Percentiles rank a stretch among this genome's conserved stretches.
Conservation (phyloP, 1,284 basidiomycete genomes). For the Leccinum cinnamomeum region DNA sequence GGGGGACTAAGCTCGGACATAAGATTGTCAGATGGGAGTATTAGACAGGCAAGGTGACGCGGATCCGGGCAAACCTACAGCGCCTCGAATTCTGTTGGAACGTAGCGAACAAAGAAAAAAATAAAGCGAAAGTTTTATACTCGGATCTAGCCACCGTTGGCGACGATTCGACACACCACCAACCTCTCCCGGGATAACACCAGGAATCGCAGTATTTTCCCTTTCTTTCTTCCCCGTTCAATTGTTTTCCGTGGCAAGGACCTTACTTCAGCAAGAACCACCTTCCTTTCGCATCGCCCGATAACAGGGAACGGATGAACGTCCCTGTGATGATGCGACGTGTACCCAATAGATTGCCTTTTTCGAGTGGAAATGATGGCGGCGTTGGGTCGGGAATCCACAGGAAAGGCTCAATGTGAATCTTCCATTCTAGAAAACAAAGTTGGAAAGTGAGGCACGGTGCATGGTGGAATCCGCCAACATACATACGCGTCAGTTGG, state of each 20-base stretch:
- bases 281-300: neutral
- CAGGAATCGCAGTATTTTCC: too few species aligned
- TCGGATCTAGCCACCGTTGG: neutral
- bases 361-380: neutral
- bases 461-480: neutral
- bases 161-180: too few species aligned
- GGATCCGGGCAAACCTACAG: neutral
- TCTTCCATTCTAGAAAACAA: neutral
- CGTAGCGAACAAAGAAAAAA: neutral
- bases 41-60: neutral
- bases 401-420: neutral
- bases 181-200: too few species aligned
- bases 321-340: neutral
- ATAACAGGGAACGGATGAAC: too few species aligned
- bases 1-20: neutral
- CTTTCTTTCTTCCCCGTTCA: too few species aligned
- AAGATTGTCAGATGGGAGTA: neutral
- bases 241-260: too few species aligned
- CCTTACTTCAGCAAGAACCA: too few species aligned
- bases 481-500: neutral
- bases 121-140: neutral
- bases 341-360: neutral
- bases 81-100: neutral
- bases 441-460: neutral
- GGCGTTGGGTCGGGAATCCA: neutral